Percentiles rank a stretch among this genome's conserved stretches.
Conservation (phyloP, 1,284 basidiomycete genomes). For the Austroboletus novae-zelandiae region DNA sequence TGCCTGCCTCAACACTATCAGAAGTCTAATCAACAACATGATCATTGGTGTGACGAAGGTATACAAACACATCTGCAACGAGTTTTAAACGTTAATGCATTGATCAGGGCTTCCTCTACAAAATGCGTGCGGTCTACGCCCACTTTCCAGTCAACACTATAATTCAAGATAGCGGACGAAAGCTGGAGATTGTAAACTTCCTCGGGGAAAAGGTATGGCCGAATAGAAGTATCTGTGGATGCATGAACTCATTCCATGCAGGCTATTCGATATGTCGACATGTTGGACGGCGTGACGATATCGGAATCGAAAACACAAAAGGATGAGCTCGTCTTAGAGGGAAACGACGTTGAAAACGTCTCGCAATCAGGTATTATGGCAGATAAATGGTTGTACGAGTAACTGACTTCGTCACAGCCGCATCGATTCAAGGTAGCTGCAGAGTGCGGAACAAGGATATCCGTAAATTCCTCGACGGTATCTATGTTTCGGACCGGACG, state of each 20-base stretch:
- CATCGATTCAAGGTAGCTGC: slow-evolving; percentile 92
- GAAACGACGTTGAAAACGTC: slow-evolving; percentile 94
- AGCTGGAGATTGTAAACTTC: slow-evolving; percentile 98
- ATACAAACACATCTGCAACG: not conserved
- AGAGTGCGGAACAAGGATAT: slow-evolving; percentile 98
- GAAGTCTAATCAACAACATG: slow-evolving; percentile 96
- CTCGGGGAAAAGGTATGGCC: slow-evolving; percentile 83
- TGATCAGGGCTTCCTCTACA: slow-evolving; percentile 93
- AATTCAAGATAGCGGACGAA: slow-evolving; percentile 77
- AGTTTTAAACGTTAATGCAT: slow-evolving; percentile 2
- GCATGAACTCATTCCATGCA: slow-evolving; percentile 31
- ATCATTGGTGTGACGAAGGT: slow-evolving; percentile 94
- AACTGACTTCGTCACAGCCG: slow-evolving; percentile 51
- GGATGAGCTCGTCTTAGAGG: slow-evolving; percentile 92
- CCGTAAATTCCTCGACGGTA: slow-evolving; percentile 89
- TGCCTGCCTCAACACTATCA: slow-evolving; percentile 96
- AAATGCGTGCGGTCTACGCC: slow-evolving; percentile 99
- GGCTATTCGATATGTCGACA: slow-evolving; percentile 89
- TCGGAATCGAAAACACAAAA: slow-evolving; percentile 93
- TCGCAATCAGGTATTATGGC: slow-evolving; percentile 78
- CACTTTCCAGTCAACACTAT: slow-evolving; percentile 99
- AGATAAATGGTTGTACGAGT: not conserved
- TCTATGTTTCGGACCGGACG: slow-evolving; percentile 90
- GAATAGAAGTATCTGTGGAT: not conserved
- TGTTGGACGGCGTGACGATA: slow-evolving; percentile 89